These are phyloP conservation scores for Oryza australiensis DNA, from an alignment of 176 grass and related monocot species.

Conservation along the genomic window DNA sequence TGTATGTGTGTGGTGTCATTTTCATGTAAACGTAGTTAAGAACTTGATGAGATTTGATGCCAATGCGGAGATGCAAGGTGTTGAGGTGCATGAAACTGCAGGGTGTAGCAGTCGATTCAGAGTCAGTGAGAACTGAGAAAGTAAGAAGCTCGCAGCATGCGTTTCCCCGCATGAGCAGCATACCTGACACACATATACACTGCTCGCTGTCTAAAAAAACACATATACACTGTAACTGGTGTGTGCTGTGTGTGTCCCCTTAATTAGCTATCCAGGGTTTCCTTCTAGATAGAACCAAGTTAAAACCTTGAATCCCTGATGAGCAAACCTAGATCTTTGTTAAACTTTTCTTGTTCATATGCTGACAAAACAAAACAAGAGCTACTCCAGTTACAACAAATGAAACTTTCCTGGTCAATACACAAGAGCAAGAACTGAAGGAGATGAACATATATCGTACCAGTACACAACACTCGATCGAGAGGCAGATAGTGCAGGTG, in stretches of 20 bases:
- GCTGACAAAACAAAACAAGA: background rate
- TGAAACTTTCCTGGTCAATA: background rate
- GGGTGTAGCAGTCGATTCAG: background rate
- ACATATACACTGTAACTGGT: too few species aligned
- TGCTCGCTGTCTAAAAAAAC: too few species aligned
- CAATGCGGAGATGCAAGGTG: slow-evolving; percentile 1
- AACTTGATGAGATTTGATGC: slow-evolving; percentile 16
- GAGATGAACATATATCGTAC: background rate
- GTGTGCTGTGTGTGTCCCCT: background rate
- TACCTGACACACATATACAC: background rate
- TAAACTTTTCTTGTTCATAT: background rate
- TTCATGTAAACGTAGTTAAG: background rate
- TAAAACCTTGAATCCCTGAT: background rate
- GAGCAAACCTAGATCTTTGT: background rate
- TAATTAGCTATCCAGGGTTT: background rate
- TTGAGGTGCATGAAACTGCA: slow-evolving; percentile 10
- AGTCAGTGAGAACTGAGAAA: background rate
- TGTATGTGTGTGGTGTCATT: background rate
- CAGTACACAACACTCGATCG: background rate
- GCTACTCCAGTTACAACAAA: background rate
- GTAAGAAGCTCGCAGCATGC: background rate
- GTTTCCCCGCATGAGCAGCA: background rate
- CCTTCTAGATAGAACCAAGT: background rate
- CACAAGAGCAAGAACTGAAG: background rate
- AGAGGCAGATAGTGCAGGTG: background rate